Evolutionary conservation across 768 basidiomycete species (phyloP), one percentile per base, ranked within the genome.

Genomic region (Tubosaeta brunneosetosa): DNA sequence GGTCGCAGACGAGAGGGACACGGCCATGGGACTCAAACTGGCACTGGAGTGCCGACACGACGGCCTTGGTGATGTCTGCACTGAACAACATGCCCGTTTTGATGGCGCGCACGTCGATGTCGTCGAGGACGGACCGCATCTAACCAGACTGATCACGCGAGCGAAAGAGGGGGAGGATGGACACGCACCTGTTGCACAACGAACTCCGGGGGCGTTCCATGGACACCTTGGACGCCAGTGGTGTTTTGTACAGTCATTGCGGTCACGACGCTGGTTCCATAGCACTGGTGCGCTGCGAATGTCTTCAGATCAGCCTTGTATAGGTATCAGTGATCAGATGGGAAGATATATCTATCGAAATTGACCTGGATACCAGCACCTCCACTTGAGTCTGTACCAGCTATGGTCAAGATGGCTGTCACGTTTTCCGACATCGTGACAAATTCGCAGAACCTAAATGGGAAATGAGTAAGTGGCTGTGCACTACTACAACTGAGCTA

Each of bases 191-290:
- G 94, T 56, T 86, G 74, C 46, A 71, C 73, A 32, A 97, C 78
- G 61, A 94, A 93, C 11, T 74, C 74, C 0, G 88, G 77, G 0
- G 88, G 85, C 10, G 80, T 66, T 3, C 83, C 75, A 52, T 88
- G 82, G 0, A 95, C 77, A 0, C 71, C 86, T 53, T 90, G 83
- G 0, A 97, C 92, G 3, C 89, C 93, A 3, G 67, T 76, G 0
- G 92, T 94, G 67, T 94, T 97, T 66, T 97, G 94, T 0, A 92
- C 89, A 0, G 90, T 93, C 43, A 95, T 65, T 0, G 91, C 94
- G 1, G 94, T 94, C 48, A 94, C 70, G 8, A 83, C 91, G 55
- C 84, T 88, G 13, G 86, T 76, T 13, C 90, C 93, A 61, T 91
- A 94, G 61, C 88, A 88, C 27, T 76, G 77, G 26, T 85, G 78